Conservation (phyloP, 1,139 yeast species). For the Blastobotrys persicus region DNA sequence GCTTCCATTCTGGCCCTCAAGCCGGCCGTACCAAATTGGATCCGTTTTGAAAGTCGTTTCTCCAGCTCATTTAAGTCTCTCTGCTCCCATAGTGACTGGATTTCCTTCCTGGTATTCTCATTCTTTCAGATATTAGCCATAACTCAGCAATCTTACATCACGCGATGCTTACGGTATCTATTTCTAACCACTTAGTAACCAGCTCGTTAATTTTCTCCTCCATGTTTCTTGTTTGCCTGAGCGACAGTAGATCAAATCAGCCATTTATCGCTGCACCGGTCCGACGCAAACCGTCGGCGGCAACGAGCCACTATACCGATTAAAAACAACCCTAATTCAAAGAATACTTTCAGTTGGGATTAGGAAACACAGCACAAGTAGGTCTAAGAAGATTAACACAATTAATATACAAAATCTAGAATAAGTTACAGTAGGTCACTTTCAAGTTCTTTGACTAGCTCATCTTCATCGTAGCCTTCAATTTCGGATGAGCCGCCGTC, state of each 20-base stretch:
- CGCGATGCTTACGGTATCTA: constrained; percentile 40
- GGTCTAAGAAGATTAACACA: too few relatives aligned
- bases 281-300: neutral
- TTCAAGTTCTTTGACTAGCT: constrained; percentile 42
- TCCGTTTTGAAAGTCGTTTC: constrained; percentile 46
- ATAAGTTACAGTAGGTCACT: constrained; percentile 27
- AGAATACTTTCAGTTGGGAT: too few relatives aligned
- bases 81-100: constrained; percentile 45
- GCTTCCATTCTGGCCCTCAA: constrained; percentile 84
- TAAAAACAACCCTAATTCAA: too few relatives aligned
- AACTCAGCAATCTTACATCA: neutral
- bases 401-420: neutral
- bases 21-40: constrained; percentile 93
- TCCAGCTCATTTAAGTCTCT: constrained; percentile 49
- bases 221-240: neutral
- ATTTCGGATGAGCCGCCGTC: constrained; percentile 29
- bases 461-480: constrained; percentile 37
- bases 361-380: too few relatives aligned
- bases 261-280: neutral
- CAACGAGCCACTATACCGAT: too few relatives aligned
- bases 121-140: constrained; percentile 36
- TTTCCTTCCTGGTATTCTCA: constrained; percentile 55
- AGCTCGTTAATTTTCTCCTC: constrained; percentile 35
- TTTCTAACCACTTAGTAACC: constrained; percentile 49
- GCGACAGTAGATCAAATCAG: too few relatives aligned